These are phyloP conservation scores for Ceratocystis ficicola DNA, from an alignment of 2,329 filamentous ascomycete genomes.

Conservation along the genomic window DNA sequence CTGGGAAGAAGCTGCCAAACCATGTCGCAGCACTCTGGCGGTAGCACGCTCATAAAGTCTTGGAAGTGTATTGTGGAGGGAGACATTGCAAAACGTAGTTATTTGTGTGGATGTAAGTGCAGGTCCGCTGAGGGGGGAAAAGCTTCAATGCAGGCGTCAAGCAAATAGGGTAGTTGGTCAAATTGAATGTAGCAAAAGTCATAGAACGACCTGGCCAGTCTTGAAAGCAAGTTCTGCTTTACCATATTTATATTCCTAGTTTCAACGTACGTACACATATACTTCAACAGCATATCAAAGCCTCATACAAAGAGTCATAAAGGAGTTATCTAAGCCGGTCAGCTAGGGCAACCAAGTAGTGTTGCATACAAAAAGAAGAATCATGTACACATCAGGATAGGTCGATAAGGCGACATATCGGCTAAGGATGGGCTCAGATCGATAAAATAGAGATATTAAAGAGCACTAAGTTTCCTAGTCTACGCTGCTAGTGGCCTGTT, in stretches of 20 bases:
- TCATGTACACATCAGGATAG: not conserved
- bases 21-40: constrained; percentile 16
- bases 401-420: constrained; percentile 8
- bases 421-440: not conserved
- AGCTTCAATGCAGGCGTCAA: not conserved
- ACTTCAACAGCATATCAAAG: too few species aligned
- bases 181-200: not conserved
- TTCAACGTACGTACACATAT: too few species aligned
- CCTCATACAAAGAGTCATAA: too few species aligned
- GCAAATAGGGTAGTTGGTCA: not conserved
- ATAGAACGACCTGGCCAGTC: not conserved
- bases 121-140: not conserved
- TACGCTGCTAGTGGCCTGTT: not conserved
- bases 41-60: constrained; percentile 15
- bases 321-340: not conserved
- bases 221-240: not conserved
- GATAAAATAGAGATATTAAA: not conserved
- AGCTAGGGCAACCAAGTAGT: not conserved
- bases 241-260: not conserved
- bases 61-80: constrained; percentile 12
- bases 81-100: not conserved
- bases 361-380: not conserved
- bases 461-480: not conserved
- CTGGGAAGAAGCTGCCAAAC: constrained; percentile 14
- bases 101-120: constrained; percentile 4